These are phyloP conservation scores for Eremochloa ophiuroides DNA, from an alignment of 176 grass and related monocot genomes.

Conservation along the genomic window DNA sequence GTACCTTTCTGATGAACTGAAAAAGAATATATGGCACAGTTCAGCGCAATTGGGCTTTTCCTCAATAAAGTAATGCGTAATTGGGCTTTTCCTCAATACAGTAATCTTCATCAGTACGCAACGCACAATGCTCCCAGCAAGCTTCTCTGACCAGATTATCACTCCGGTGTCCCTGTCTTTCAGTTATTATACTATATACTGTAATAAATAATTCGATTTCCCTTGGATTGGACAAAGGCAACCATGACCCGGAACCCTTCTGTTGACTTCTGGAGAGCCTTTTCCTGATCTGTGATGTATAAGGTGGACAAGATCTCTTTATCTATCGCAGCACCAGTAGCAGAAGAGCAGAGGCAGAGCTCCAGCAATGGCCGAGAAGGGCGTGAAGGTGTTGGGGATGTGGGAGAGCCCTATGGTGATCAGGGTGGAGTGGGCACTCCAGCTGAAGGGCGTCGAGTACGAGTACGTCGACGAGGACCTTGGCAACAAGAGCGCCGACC, in stretches of 20 bases:
- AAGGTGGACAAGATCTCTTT: not conserved
- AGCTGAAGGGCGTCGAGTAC: conserved; percentile 55
- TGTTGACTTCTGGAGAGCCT: conserved; percentile 10
- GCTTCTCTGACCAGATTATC: not conserved
- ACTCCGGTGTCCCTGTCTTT: not conserved
- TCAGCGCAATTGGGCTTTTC: not conserved
- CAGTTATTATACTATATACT: not conserved
- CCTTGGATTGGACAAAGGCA: not conserved
- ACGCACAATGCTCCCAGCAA: not conserved
- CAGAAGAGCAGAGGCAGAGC: not conserved
- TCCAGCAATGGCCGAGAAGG: conserved; percentile 49
- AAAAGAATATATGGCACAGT: too few species aligned
- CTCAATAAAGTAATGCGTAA: not conserved
- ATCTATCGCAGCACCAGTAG: not conserved
- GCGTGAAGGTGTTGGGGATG: conserved; percentile 53
- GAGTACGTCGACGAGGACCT: conserved; percentile 63
- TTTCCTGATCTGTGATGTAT: not conserved
- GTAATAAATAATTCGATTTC: not conserved
- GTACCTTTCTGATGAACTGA: not conserved
- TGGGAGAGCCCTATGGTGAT: conserved; percentile 45
- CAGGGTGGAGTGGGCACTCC: conserved; percentile 57
- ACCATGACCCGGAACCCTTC: conserved; percentile 1
- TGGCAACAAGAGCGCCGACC: conserved; percentile 48
- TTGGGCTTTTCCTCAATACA: too few species aligned
- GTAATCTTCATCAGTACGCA: too few species aligned